Evolutionary conservation across 1,139 yeast genomes (phyloP).

Genomic region (Insectozyma bohioensis): DNA sequence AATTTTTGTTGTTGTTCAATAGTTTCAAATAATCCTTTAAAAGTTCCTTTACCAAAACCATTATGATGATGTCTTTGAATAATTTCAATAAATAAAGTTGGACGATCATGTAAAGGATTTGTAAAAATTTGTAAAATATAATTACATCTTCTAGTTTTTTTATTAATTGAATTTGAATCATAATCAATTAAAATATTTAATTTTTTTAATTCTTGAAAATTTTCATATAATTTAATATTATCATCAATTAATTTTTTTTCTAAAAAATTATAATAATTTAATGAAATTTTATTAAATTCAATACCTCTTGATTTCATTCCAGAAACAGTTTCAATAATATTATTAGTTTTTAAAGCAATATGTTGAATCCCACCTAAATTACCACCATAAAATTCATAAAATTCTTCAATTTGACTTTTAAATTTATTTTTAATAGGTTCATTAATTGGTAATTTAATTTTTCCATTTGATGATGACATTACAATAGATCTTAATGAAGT

Average conservation of each 20-base stretch:
- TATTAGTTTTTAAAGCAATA: conserved; percentile 62
- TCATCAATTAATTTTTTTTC: conserved; percentile 36
- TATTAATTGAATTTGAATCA: conserved; percentile 48
- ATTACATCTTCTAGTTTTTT: conserved; percentile 40
- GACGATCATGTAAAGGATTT: conserved; percentile 72
- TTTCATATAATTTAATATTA: conserved; percentile 47
- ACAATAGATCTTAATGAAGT: conserved; percentile 74
- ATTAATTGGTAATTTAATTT: conserved; percentile 76
- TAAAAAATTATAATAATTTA: conserved; percentile 54
- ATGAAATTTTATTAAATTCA: conserved; percentile 64
- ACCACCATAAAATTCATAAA: conserved; percentile 69
- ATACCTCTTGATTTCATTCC: conserved; percentile 59
- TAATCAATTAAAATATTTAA: conserved; percentile 70
- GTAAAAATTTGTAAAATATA: conserved; percentile 79
- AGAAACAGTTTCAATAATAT: conserved; percentile 59
- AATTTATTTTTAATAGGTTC: conserved; percentile 73
- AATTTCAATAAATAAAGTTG: conserved; percentile 77
- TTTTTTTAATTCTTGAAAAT: conserved; percentile 35
- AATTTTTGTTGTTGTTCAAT: conserved; percentile 62
- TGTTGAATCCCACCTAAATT: conserved; percentile 90
- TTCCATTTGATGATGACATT: conserved; percentile 68
- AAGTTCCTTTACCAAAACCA: conserved; percentile 89
- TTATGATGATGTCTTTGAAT: conserved; percentile 77
- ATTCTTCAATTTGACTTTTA: conserved; percentile 81
- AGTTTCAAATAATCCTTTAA: conserved; percentile 75